A percentile compares a stretch with the other conserved stretches of the same genome.
Conservation (phyloP, 202 grass and related monocot genomes). For the Carex sylvatica region DNA sequence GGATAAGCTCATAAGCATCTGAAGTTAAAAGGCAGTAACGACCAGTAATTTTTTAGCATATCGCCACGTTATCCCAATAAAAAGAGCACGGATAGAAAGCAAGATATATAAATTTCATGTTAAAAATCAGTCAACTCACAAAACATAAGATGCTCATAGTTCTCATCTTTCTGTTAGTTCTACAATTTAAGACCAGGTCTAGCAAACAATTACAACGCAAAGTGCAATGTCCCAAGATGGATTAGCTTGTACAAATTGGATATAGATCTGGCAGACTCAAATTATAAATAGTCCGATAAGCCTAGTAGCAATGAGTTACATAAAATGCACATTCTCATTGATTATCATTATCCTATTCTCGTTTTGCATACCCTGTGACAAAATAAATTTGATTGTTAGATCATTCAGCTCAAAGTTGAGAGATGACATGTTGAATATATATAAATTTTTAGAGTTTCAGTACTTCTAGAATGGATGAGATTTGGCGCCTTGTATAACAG, state of each 20-base stretch:
- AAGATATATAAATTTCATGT: background rate
- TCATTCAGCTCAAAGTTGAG: background rate
- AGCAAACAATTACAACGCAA: background rate
- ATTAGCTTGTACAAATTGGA: background rate
- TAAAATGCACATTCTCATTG: slow-evolving; percentile 72
- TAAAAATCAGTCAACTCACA: background rate
- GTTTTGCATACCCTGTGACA: slow-evolving; percentile 87
- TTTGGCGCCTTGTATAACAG: slow-evolving; percentile 70
- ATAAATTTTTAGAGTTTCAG: background rate
- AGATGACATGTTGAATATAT: background rate
- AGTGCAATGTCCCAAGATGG: background rate
- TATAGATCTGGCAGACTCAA: background rate
- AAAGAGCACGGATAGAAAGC: background rate
- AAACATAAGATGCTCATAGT: background rate
- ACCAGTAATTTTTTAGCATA: background rate
- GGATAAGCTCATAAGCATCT: too few species aligned
- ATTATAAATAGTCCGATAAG: background rate
- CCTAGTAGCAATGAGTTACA: slow-evolving; percentile 35
- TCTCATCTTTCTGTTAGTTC: background rate
- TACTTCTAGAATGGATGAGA: slow-evolving; percentile 80
- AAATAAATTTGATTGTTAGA: slow-evolving; percentile 9
- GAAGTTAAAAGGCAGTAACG: background rate
- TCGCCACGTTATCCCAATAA: background rate
- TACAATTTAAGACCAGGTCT: background rate
- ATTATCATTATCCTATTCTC: slow-evolving; percentile 90